Evolutionary conservation across 768 basidiomycete genomes (phyloP).

Genomic region (Phlegmacium glaucopus): DNA sequence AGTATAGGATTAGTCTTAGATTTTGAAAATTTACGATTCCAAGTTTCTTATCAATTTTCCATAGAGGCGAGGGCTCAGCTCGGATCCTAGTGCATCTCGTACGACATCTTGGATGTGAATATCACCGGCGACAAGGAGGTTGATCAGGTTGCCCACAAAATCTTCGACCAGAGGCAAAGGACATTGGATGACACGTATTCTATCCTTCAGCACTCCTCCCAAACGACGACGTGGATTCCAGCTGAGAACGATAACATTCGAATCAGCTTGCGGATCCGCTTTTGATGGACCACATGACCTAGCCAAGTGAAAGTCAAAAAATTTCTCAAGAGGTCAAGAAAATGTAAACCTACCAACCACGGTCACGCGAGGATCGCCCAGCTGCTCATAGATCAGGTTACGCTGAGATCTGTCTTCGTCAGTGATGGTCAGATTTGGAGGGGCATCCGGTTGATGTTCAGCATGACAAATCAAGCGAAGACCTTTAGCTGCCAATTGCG

Average conservation of each 20-base stretch:
- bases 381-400: conserved; percentile 71
- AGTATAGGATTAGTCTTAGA: not conserved
- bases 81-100: conserved; percentile 75
- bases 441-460: conserved; percentile 59
- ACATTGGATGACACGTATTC: conserved; percentile 61
- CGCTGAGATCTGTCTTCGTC: conserved; percentile 67
- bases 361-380: conserved; percentile 71
- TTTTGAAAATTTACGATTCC: conserved; percentile 54
- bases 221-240: conserved; percentile 71
- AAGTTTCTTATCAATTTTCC: conserved; percentile 65
- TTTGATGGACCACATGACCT: conserved; percentile 81
- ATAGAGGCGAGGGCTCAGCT: conserved; percentile 71
- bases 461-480: conserved; percentile 66
- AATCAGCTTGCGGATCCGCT: conserved; percentile 70
- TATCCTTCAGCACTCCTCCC: conserved; percentile 84
- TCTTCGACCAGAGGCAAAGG: conserved; percentile 55
- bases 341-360: conserved; percentile 54
- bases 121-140: conserved; percentile 59
- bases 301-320: conserved; percentile 5
- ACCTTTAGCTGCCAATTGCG: conserved; percentile 63
- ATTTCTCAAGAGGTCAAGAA: not conserved
- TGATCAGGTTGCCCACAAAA: conserved; percentile 70
- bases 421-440: conserved; percentile 43
- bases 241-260: conserved; percentile 61
- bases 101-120: conserved; percentile 73